Evolutionary conservation across 2,329 filamentous ascomycete species (phyloP).

Genomic region (Penicillium janthinellum): DNA sequence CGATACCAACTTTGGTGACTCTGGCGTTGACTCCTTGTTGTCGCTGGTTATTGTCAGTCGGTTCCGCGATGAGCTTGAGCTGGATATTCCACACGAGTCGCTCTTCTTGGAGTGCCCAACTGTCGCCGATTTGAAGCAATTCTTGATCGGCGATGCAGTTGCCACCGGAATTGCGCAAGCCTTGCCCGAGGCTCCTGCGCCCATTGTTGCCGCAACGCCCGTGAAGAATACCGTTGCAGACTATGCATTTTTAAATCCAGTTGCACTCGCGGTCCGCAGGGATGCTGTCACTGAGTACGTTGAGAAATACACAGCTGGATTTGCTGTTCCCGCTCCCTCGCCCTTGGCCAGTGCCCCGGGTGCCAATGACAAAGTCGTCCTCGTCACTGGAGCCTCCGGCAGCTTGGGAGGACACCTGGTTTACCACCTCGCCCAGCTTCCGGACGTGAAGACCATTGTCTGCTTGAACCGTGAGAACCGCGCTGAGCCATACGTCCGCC

Average conservation of each 20-base stretch:
- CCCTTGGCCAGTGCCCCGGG: background rate
- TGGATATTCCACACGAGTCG: background rate
- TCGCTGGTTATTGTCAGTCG: conserved; percentile 15
- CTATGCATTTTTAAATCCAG: background rate
- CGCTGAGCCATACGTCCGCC: background rate
- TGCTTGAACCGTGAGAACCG: conserved; percentile 50
- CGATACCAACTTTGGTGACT: conserved; percentile 15
- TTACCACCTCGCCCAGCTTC: conserved; percentile 35
- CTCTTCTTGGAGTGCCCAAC: conserved; percentile 4
- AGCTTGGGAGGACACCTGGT: conserved; percentile 47
- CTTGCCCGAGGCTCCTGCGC: background rate
- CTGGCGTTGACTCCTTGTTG: conserved; percentile 18
- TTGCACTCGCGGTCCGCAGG: background rate
- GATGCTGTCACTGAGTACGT: background rate
- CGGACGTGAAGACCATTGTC: conserved; percentile 37
- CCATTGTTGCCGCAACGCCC: background rate
- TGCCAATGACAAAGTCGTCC: background rate
- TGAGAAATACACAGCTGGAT: background rate
- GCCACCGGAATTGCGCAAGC: background rate
- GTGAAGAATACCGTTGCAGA: background rate
- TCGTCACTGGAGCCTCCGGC: conserved; percentile 48
- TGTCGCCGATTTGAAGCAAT: conserved; percentile 1
- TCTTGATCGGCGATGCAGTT: background rate
- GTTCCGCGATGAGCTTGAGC: conserved; percentile 16
- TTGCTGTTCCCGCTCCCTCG: too few relatives aligned